Percentiles rank a stretch among this genome's conserved stretches.
Evolutionary conservation across 1,139 yeast species (phyloP).

Genomic region (Pichia sp.): DNA sequence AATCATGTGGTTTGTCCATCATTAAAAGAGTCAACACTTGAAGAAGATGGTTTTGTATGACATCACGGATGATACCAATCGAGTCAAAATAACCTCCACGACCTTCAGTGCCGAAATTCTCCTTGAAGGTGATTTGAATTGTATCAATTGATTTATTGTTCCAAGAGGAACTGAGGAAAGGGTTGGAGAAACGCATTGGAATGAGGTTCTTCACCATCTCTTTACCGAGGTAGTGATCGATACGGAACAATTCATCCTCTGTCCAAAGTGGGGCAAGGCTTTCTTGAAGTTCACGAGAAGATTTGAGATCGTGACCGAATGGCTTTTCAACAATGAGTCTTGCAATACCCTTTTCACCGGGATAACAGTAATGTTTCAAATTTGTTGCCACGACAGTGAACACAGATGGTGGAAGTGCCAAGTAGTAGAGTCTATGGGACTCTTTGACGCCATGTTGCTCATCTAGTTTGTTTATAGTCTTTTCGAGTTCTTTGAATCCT

Average conservation of each 20-base stretch:
- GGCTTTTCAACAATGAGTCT: slow-evolving; percentile 95
- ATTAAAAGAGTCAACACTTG: slow-evolving; percentile 89
- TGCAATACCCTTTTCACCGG: slow-evolving; percentile 47
- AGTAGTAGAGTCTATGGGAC: slow-evolving; percentile 75
- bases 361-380: slow-evolving; percentile 64
- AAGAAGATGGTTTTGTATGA: slow-evolving; percentile 93
- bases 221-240: slow-evolving; percentile 95
- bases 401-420: slow-evolving; percentile 93
- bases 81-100: slow-evolving; percentile 97
- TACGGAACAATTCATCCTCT: slow-evolving; percentile 90
- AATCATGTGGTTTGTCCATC: slow-evolving; percentile 91
- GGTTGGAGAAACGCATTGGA: slow-evolving; percentile 85
- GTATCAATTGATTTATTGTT: slow-evolving; percentile 68
- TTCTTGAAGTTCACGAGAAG: slow-evolving; percentile 70
- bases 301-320: slow-evolving; percentile 84
- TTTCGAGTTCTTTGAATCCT: slow-evolving; percentile 56
- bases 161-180: slow-evolving; percentile 81
- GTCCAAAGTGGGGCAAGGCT: slow-evolving; percentile 77
- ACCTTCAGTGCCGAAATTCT: slow-evolving; percentile 96
- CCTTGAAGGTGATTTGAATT: slow-evolving; percentile 89
- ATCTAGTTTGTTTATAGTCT: slow-evolving; percentile 56
- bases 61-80: slow-evolving; percentile 95
- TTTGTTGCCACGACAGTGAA: slow-evolving; percentile 74
- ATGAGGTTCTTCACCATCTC: slow-evolving; percentile 95
- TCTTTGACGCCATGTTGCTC: slow-evolving; percentile 34